phyloP scores from a whole-genome alignment of 1,284 basidiomycete genomes.

The Clitocybe nebularis region DNA sequence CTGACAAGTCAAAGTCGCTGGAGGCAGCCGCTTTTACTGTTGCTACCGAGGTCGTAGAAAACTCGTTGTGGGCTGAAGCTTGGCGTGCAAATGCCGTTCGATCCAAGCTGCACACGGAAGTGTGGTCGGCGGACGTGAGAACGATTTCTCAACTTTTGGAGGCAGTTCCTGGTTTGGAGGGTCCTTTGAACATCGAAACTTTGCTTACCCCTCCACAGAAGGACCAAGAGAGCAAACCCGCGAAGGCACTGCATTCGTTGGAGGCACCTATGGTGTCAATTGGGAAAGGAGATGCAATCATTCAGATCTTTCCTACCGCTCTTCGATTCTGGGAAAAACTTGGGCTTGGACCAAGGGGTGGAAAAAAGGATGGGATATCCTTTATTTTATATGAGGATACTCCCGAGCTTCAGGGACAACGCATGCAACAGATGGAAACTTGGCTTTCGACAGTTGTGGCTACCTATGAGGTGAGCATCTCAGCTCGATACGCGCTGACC shows the following conservation, averaged over 20 bases:
- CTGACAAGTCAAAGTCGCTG: conserved; percentile 60
- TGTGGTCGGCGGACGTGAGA: conserved; percentile 56
- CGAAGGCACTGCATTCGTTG: conserved; percentile 22
- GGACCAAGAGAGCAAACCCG: background rate
- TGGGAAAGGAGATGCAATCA: conserved; percentile 57
- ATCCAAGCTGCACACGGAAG: conserved; percentile 24
- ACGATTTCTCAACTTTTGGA: conserved; percentile 33
- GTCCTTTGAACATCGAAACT: conserved; percentile 28
- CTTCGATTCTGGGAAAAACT: conserved; percentile 82
- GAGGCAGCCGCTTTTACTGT: conserved; percentile 60
- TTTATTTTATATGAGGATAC: conserved; percentile 68
- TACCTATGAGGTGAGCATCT: conserved; percentile 49
- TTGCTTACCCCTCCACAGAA: conserved; percentile 38
- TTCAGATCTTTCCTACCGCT: conserved; percentile 63
- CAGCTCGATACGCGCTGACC: background rate
- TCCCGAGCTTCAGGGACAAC: conserved; percentile 40
- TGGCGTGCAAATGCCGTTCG: conserved; percentile 48
- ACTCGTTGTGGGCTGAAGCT: conserved; percentile 59
- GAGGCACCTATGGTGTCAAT: conserved; percentile 57
- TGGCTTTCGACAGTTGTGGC: conserved; percentile 57
- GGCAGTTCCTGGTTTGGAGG: conserved; percentile 25
- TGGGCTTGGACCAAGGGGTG: conserved; percentile 64
- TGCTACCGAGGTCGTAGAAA: conserved; percentile 65
- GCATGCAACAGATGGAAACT: conserved; percentile 38
- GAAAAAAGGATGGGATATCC: conserved; percentile 63